Evolutionary conservation across 305 asterid species (phyloP), one percentile per base, ranked within the genome.

Genomic region (Salvia sclarea): DNA sequence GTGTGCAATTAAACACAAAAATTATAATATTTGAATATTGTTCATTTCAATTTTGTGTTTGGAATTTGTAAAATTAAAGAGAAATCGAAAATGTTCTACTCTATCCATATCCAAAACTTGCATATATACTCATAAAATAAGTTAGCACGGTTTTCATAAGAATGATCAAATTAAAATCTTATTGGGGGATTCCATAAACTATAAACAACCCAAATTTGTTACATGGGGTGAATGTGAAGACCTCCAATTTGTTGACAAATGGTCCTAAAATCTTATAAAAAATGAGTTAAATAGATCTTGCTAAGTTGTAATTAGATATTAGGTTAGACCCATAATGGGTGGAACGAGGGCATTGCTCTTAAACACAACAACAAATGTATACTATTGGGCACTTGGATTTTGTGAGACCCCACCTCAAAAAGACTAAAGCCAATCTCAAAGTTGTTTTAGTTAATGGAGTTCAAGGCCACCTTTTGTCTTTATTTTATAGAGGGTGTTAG

Each of bases 341-440:
- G 84, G 83, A 75, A 74, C 81, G 78, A 83, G 84, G 90, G 54
- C 65, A 82, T 80, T 85, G 82, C 77, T 67, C 65, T 63, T 56
- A 43, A 77, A 79, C 87, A 72, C 57, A 75, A 75, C 76, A 73
- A 69, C 78, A 83, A 66, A 71, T 57, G 57, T 55, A 72, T 61
- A 80, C 86, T 71, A 88, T 81, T 86, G 91, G 88, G 81, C 87
- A 81, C 80, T 79, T 80, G 78, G 91, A 86, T 88, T 71, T 80
- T 78, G 88, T 80, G 82, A 79, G 89, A 76, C 85, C 89, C 93
- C 86, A 86, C 96, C 80, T 78, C 72, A 73, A 67, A 86, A 79
- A 82, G 84, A 80, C 72, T 83, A 67, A 81, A 72, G 72, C 65
- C 82, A 79, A 79, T 76, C 87, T 79, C 73, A 76, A 73, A 83